These are phyloP conservation scores for Blastobotrys parvus DNA, from an alignment of 805 yeast genomes.

Conservation along the genomic window DNA sequence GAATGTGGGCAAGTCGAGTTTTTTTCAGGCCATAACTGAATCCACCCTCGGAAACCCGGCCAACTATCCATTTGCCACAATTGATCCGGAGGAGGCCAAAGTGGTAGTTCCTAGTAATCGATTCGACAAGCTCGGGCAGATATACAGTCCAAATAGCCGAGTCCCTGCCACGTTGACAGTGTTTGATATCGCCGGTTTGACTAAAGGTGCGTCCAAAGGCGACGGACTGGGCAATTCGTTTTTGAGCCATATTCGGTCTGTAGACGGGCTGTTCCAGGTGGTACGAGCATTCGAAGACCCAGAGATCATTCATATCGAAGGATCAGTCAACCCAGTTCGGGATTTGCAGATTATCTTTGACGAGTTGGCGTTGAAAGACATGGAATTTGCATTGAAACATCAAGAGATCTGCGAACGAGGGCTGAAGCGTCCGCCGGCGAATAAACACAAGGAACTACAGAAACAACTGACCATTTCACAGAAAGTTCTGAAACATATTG, in stretches of 20 bases:
- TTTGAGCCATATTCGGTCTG: slow-evolving; percentile 58
- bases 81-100: slow-evolving; percentile 61
- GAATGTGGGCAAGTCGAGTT: slow-evolving; percentile 56
- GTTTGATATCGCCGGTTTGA: slow-evolving; percentile 64
- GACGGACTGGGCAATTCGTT: slow-evolving; percentile 72
- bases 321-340: slow-evolving; percentile 48
- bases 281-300: slow-evolving; percentile 57
- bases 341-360: slow-evolving; percentile 57
- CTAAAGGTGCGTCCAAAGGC: slow-evolving; percentile 54
- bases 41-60: slow-evolving; percentile 58
- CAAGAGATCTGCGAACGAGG: slow-evolving; percentile 44
- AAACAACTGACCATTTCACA: slow-evolving; percentile 32
- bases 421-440: slow-evolving; percentile 32
- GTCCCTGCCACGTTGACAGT: slow-evolving; percentile 51
- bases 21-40: slow-evolving; percentile 52
- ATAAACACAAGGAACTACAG: slow-evolving; percentile 41
- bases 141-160: slow-evolving; percentile 41
- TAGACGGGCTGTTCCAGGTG: slow-evolving; percentile 63
- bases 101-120: slow-evolving; percentile 45
- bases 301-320: slow-evolving; percentile 51
- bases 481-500: slow-evolving; percentile 39
- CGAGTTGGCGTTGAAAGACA: slow-evolving; percentile 57
- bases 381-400: slow-evolving; percentile 52
- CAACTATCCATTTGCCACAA: slow-evolving; percentile 67
- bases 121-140: slow-evolving; percentile 38